Percentiles rank a stretch among this genome's conserved stretches.
Conservation (phyloP, 176 grass and related monocot genomes). For the Oryza glaberrima region DNA sequence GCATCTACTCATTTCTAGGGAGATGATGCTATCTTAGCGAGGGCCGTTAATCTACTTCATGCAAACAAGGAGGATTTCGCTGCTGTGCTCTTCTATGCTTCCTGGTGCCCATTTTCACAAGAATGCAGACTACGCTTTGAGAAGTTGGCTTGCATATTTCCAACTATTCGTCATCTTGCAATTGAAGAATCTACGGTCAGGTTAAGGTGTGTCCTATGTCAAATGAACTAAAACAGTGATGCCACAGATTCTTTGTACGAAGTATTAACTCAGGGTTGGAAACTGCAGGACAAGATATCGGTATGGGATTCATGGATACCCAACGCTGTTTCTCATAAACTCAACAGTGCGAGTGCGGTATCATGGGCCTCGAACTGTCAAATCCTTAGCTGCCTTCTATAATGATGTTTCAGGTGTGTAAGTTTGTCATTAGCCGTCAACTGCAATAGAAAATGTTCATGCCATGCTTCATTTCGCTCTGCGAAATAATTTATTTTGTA, state of each 20-base stretch:
- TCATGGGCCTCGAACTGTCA: slow-evolving; percentile 49
- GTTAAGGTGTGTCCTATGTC: slow-evolving; percentile 33
- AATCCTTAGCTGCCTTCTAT: slow-evolving; percentile 55
- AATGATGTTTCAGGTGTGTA: slow-evolving; percentile 55
- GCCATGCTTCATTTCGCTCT: background rate
- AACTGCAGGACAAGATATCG: slow-evolving; percentile 47
- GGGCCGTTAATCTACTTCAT: slow-evolving; percentile 42
- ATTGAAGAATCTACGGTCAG: slow-evolving; percentile 62
- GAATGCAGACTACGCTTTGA: slow-evolving; percentile 50
- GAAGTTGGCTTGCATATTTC: slow-evolving; percentile 52
- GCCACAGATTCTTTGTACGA: slow-evolving; percentile 12
- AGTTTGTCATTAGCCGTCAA: background rate
- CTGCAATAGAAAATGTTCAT: background rate
- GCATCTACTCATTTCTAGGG: background rate
- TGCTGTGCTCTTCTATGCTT: slow-evolving; percentile 66
- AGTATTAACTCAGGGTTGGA: slow-evolving; percentile 17
- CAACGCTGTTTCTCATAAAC: slow-evolving; percentile 57
- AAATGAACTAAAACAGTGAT: background rate
- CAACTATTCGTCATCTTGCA: slow-evolving; percentile 57
- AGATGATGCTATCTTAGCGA: too few relatives aligned
- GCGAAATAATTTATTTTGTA: background rate
- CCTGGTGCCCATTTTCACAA: slow-evolving; percentile 76
- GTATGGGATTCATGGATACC: slow-evolving; percentile 53
- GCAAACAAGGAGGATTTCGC: slow-evolving; percentile 45
- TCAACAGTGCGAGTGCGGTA: slow-evolving; percentile 56